Evolutionary conservation across 805 yeast genomes (phyloP), one percentile per base, ranked within the genome.

Genomic region (Peterozyma xylosa): DNA sequence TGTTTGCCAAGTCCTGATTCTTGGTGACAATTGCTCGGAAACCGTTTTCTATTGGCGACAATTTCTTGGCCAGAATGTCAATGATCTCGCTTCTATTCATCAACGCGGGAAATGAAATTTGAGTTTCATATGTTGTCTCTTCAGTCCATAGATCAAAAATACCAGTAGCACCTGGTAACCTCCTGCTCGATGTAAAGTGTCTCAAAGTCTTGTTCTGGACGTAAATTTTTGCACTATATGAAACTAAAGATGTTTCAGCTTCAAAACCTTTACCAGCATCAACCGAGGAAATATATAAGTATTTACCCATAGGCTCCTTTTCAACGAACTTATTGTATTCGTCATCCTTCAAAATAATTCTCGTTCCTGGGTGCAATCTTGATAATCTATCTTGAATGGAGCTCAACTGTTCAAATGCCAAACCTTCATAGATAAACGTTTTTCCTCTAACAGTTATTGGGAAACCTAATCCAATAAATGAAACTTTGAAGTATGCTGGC

Each of bases 1-100:
- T 61, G 48, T 79, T 84, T 36, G 76, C 71, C 54, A 88, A 68
- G 51, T 87, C 95, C 53, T 80, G 81, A 42, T 80, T 83, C 66
- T 85, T 87, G 45, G 72, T 67, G 38, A 74, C 66, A 45, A 89
- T 64, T 3, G 86, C 70, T 50, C 84, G 71, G 45, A 83, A 68
- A 0, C 96, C 96, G 63, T 85, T 88, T 53, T 86, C 84, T 46
- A 87, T 67, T 11, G 96, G 96, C n/a, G 95, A 84, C 39, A 86
- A 63, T 52, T 74, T 81, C 18, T 72, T 70, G 5, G 70, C 68
- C 9, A 58, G 61, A 9, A 73, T 66, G 3, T 56, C 46, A 48
- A 72, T 73, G 50, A 88, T 76, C 56, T 85, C 93, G 51, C 89
- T 77, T 61, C 95, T 72, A 57, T 87, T 85, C 85, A 87, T 84